Base-by-base conservation (phyloP, 805 yeast species). In the Priceomyces haplophilus region DNA sequence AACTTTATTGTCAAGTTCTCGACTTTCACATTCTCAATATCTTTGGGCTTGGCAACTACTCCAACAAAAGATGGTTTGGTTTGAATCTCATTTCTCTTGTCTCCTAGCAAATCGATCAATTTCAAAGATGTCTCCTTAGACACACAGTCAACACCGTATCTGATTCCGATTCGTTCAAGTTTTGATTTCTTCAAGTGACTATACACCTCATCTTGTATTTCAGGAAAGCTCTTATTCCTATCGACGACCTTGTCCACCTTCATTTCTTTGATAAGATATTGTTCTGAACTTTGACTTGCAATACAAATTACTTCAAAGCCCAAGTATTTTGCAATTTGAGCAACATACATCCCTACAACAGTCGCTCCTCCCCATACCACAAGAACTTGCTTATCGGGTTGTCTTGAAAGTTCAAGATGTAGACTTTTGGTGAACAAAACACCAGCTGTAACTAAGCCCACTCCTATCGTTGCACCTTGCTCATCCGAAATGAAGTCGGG, bases 321-420 rank as follows among this genome's bases (percentile, higher is more conserved):
- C 13, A 68, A 62, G 23, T 65, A 49, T 40, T 57, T 69, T 1
- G 76, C 74, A 29, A 73, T 45, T 49, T 73, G 78, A 11, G 68
- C 60, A 10, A 66, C 53, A 46, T 69, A 72, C 4, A 71, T 53
- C 0, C 77, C 78, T 33, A 73, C 76, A 27, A 72, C 72, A 17
- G 76, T 69, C 4, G 74, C 64, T 3, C 75, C 78, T 29, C 78
- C 78, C 78, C 78, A 73, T n/a, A 73, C 58, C 4, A 70, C 42
- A 10, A 69, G 40, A 7, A 23, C 20, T 6, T 44, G 35, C 3
- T 19, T 33, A 12, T 34, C 18, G 8, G 27, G 2, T 5, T 5
- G 17, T 15, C 23, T 5, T 12, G 6, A 15, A 23, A 36, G 30
- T 7, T 33, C 41, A 11, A 48, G 37, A 12, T 37, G 46, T 34